Evolutionary conservation across 768 basidiomycete species (phyloP), one percentile per base, ranked within the genome.

Genomic region (Xerocomellus chrysenteron): DNA sequence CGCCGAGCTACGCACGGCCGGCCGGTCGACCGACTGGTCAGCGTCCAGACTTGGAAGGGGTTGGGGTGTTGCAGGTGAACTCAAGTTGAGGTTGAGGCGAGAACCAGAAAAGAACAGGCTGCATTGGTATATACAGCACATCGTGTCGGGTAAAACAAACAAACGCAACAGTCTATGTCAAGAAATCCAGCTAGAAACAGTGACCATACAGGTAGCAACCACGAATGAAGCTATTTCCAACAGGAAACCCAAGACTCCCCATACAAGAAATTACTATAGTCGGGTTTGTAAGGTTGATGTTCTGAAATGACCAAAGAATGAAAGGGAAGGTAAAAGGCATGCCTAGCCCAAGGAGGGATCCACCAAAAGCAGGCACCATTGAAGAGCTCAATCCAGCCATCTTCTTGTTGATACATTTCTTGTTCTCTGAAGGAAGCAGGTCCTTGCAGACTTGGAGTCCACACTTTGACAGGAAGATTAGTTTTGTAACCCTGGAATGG

Each of bases 221-320:
- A 30, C 9, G 9, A 30, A 10, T 2, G 30, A 30, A 33, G 21
- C 42, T 21, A 62, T 40, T 54, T 59, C 61, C 61, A 63, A 17
- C 61, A 62, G 1, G 26, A 35, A 3, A 4, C 2, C 61, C 61
- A 63, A 16, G 61, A 59, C 16, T 62, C 52, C 26, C 61, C 61
- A 54, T 54, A 59, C 4, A 24, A 2, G 33, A 47, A 63, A 14
- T 41, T 3, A 36, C 33, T 46, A 8, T 33, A 35, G 30, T 61
- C 60, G 19, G 49, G 47, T 16, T 30, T 57, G 41, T 52, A 61
- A 26, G 14, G 26, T 14, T 24, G 8, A 10, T 42, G n/a, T 26
- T 19, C 24, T 43, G 60, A 61, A 13, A 52, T 62, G 5, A 61
- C 43, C 30, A 61, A 45, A 21, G 37, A 16, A 32, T 61, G 60